These are phyloP conservation scores for Tetramitus jugosus DNA, from an alignment of 208 protist species.

Conservation along the genomic window DNA sequence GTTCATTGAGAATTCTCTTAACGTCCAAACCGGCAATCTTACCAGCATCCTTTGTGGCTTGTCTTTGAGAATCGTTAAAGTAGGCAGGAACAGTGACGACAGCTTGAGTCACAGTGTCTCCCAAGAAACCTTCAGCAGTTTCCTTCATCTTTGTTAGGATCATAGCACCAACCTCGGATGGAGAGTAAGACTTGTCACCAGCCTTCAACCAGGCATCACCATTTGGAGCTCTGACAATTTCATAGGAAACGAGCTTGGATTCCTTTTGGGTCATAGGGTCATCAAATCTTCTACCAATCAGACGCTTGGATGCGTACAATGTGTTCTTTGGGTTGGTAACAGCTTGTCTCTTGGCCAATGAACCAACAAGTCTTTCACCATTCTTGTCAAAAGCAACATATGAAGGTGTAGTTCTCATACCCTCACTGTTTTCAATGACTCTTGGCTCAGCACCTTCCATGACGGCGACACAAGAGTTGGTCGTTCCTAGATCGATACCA, in stretches of 20 bases:
- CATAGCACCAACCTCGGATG: constrained; percentile 69
- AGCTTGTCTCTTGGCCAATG: constrained; percentile 75
- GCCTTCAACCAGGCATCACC: constrained; percentile 84
- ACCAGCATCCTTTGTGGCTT: constrained; percentile 98
- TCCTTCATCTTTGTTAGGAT: constrained; percentile 84
- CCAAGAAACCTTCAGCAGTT: constrained; percentile 81
- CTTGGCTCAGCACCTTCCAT: constrained; percentile 46
- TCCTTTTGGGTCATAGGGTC: constrained; percentile 24
- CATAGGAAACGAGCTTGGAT: constrained; percentile 69
- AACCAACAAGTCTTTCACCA: constrained; percentile 71
- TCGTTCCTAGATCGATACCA: constrained; percentile 74
- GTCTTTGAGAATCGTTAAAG: constrained; percentile 98
- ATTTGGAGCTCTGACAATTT: constrained; percentile 81
- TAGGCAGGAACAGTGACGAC: constrained; percentile 98
- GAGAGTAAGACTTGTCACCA: constrained; percentile 59
- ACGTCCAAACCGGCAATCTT: constrained; percentile 91
- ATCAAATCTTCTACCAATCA: constrained; percentile 62
- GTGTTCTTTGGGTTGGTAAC: constrained; percentile 79
- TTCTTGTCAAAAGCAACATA: constrained; percentile 89
- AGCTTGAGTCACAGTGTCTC: constrained; percentile 74
- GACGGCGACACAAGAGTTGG: constrained; percentile 64
- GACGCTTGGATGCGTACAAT: constrained; percentile 74
- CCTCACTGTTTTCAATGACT: constrained; percentile 76
- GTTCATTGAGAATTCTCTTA: constrained; percentile 99
- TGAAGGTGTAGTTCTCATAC: constrained; percentile 83